These are phyloP conservation scores for Clonostachys chloroleuca DNA, from an alignment of 2,329 filamentous ascomycete genomes.

Conservation along the genomic window DNA sequence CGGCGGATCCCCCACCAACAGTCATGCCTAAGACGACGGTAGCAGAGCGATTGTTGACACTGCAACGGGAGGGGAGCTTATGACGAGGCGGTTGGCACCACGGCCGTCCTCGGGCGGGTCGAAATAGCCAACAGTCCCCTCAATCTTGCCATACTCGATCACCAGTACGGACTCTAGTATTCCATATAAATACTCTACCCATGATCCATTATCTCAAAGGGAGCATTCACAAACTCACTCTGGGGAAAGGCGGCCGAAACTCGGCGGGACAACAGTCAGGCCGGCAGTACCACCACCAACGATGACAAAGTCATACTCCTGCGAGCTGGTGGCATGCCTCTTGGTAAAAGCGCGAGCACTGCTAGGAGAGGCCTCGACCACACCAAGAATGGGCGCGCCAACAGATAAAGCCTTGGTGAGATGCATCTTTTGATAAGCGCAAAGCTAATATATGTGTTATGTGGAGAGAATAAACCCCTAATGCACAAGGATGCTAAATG, in stretches of 20 bases:
- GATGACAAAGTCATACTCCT: conserved; percentile 20
- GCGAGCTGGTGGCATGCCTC: conserved; percentile 15
- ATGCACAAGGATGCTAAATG: too few relatives aligned
- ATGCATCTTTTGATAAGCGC: conserved; percentile 6
- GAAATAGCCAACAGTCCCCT: conserved; percentile 13
- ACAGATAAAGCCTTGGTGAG: conserved; percentile 8
- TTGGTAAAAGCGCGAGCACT: conserved; percentile 7
- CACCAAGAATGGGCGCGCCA: conserved; percentile 8
- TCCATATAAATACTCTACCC: not conserved
- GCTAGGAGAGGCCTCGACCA: conserved; percentile 10
- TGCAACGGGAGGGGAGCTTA: conserved; percentile 15
- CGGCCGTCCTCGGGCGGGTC: conserved; percentile 15
- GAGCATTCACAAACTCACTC: conserved; percentile 7
- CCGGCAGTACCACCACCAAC: conserved; percentile 24
- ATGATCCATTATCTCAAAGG: not conserved
- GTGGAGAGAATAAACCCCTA: too few relatives aligned
- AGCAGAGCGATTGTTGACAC: conserved; percentile 16
- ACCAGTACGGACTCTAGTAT: conserved; percentile 9
- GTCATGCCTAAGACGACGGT: conserved; percentile 21
- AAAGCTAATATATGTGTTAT: too few relatives aligned
- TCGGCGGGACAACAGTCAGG: conserved; percentile 23
- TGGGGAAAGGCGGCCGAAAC: conserved; percentile 18
- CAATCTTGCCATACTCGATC: conserved; percentile 11
- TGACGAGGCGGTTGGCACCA: conserved; percentile 12
- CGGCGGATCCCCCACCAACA: conserved; percentile 26